Evolutionary conservation across 2,329 filamentous ascomycete genomes (phyloP).

Genomic region (Neofusicoccum laricinum): DNA sequence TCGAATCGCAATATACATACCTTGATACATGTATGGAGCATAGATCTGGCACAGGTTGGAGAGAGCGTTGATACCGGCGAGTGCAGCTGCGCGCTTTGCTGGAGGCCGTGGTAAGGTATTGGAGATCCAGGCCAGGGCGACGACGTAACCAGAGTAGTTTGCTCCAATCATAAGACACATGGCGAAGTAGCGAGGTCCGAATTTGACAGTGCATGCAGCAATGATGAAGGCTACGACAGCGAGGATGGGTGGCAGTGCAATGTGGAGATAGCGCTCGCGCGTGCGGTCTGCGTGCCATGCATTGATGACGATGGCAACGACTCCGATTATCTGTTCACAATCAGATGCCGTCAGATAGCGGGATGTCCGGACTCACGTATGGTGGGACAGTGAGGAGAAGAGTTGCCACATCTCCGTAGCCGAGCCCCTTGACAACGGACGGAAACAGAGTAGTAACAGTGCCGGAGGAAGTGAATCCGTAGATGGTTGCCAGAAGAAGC

Average conservation of each 20-base stretch:
- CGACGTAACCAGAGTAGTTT: constrained; percentile 45
- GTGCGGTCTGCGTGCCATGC: constrained; percentile 39
- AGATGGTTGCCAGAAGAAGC: constrained; percentile 34
- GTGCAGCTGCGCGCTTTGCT: constrained; percentile 54
- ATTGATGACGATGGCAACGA: constrained; percentile 32
- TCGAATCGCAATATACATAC: background rate
- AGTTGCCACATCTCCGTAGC: constrained; percentile 30
- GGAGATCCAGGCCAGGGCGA: constrained; percentile 57
- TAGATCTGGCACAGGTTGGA: constrained; percentile 37
- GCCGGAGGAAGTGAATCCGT: constrained; percentile 34
- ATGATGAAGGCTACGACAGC: constrained; percentile 31
- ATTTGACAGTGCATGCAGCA: constrained; percentile 33
- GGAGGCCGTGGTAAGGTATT: constrained; percentile 51
- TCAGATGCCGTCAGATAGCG: background rate
- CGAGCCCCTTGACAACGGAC: constrained; percentile 27
- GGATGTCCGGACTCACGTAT: background rate
- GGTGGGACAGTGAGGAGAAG: constrained; percentile 34
- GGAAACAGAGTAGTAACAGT: constrained; percentile 34
- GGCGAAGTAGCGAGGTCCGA: constrained; percentile 55
- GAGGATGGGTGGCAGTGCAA: constrained; percentile 29
- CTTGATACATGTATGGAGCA: constrained; percentile 3
- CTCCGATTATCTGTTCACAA: constrained; percentile 37
- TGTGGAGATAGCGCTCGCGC: constrained; percentile 41
- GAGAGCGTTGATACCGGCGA: constrained; percentile 55
- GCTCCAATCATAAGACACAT: constrained; percentile 49